phyloP scores from a whole-genome alignment of 2,329 filamentous ascomycete species.

The Diaporthe helianthi region DNA sequence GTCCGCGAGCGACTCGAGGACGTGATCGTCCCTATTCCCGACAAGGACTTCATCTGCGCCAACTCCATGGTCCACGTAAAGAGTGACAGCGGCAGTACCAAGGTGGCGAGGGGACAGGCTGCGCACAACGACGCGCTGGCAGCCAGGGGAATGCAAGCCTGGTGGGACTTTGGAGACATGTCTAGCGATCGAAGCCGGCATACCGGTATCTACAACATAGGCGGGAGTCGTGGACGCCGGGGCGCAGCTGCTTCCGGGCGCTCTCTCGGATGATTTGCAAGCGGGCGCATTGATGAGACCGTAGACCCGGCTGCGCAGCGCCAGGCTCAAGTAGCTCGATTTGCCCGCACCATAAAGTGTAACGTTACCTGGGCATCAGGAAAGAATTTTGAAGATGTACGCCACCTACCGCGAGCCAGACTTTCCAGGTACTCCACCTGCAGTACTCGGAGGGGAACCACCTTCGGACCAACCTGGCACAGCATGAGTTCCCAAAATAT shows the following conservation, averaged over 20 bases:
- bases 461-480: background rate
- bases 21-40: background rate
- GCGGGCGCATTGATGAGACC: too few species aligned
- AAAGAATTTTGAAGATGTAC: background rate
- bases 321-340: background rate
- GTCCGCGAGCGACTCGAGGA: background rate
- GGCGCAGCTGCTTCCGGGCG: too few species aligned
- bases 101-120: background rate
- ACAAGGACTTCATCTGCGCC: background rate
- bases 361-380: background rate
- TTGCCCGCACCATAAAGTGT: slow-evolving; percentile 9
- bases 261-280: too few species aligned
- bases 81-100: background rate
- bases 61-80: slow-evolving; percentile 1
- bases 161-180: background rate
- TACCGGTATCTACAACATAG: too few species aligned
- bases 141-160: background rate
- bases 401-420: background rate
- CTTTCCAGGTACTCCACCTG: too few species aligned
- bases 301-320: too few species aligned
- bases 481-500: background rate
- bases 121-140: background rate
- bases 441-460: background rate
- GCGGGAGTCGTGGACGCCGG: too few species aligned
- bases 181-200: too few species aligned